These are phyloP conservation scores for Leccinum cinnamomeum DNA, from an alignment of 1,284 basidiomycete species.

Conservation along the genomic window DNA sequence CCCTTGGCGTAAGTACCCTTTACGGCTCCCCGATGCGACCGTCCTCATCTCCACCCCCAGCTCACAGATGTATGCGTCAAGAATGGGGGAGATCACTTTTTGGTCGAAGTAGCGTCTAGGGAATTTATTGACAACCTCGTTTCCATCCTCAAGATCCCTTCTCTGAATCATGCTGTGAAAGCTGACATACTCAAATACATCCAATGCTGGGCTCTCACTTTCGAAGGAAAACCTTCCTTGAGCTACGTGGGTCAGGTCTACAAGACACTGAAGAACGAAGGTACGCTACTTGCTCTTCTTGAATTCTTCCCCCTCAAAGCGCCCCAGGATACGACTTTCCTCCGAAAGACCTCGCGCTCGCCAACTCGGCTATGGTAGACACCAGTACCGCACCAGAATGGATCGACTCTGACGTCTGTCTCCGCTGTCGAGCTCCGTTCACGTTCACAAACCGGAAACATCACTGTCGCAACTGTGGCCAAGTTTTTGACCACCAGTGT, in stretches of 20 bases:
- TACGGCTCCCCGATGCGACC: slow-evolving; percentile 2
- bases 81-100: slow-evolving; percentile 95
- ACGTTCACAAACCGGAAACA: slow-evolving; percentile 97
- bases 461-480: slow-evolving; percentile 97
- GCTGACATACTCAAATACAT: slow-evolving; percentile 76
- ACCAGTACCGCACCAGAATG: slow-evolving; percentile 91
- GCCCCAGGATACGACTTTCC: slow-evolving; percentile 73
- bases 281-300: slow-evolving; percentile 39
- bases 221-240: slow-evolving; percentile 79
- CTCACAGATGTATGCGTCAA: slow-evolving; percentile 94
- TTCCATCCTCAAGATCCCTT: slow-evolving; percentile 74
- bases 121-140: slow-evolving; percentile 94
- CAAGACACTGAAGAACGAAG: slow-evolving; percentile 73
- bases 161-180: slow-evolving; percentile 82
- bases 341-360: slow-evolving; percentile 67
- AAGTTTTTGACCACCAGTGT: slow-evolving; percentile 95
- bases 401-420: slow-evolving; percentile 95
- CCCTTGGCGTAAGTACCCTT: slow-evolving; percentile 67
- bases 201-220: slow-evolving; percentile 93
- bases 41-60: slow-evolving; percentile 40
- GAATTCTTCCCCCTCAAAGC: slow-evolving; percentile 28
- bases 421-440: slow-evolving; percentile 90
- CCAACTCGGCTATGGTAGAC: slow-evolving; percentile 82
- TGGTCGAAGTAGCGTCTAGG: slow-evolving; percentile 79
- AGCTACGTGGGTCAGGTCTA: slow-evolving; percentile 80